These are phyloP conservation scores for Boletus subparvulus DNA, from an alignment of 768 basidiomycete species.

Conservation along the genomic window DNA sequence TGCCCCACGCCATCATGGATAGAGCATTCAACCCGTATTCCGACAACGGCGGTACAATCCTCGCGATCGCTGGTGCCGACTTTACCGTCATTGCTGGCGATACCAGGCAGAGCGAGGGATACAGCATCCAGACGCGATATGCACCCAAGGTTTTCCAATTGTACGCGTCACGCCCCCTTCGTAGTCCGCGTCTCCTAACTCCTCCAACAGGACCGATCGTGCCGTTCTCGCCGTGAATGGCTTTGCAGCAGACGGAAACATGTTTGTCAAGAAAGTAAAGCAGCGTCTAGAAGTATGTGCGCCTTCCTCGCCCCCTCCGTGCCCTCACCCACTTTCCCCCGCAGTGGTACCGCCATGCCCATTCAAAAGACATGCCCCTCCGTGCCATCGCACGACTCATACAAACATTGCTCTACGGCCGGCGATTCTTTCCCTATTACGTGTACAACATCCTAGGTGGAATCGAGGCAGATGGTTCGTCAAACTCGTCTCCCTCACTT, in stretches of 20 bases:
- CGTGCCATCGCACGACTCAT: constrained; percentile 85
- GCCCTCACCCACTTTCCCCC: not conserved
- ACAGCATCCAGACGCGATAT: constrained; percentile 93
- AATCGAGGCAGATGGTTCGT: constrained; percentile 93
- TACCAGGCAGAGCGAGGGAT: too few species aligned
- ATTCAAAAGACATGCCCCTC: too few species aligned
- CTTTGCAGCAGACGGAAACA: constrained; percentile 95
- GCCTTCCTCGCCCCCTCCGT: not conserved
- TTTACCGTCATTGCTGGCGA: too few species aligned
- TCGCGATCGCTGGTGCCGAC: constrained; percentile 79
- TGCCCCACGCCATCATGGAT: too few species aligned
- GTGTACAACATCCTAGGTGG: constrained; percentile 96
- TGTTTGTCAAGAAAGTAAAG: constrained; percentile 77
- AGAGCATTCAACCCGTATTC: constrained; percentile 46
- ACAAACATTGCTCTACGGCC: constrained; percentile 95
- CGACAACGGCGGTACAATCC: constrained; percentile 94
- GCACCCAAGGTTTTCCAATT: constrained; percentile 93
- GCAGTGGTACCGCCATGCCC: constrained; percentile 78
- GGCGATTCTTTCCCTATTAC: constrained; percentile 98
- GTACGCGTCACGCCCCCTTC: constrained; percentile 47
- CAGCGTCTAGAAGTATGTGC: constrained; percentile 87
- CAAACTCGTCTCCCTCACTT: not conserved
- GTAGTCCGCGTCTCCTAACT: not conserved
- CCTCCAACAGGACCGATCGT: constrained; percentile 71
- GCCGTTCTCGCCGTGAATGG: constrained; percentile 95